phyloP scores from a whole-genome alignment of 176 grass and related monocot genomes.

The Thalia dealbata region DNA sequence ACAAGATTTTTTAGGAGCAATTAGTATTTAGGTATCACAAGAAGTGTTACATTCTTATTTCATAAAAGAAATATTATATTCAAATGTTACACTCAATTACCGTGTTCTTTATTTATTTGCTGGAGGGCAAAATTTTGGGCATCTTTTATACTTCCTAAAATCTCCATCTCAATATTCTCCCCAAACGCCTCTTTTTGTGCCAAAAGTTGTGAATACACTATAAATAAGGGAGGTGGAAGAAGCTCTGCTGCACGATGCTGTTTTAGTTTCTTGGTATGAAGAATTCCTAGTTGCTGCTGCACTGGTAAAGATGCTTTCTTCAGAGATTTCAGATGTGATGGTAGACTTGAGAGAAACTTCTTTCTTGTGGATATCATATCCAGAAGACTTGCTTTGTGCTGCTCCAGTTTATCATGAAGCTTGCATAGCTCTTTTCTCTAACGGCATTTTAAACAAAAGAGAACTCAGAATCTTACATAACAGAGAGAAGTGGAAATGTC shows the following conservation, averaged over 20 bases:
- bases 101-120: constrained; percentile 58
- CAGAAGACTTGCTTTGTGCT: constrained; percentile 45
- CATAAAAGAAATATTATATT: constrained; percentile 10
- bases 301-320: constrained; percentile 98
- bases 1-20: not conserved
- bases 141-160: constrained; percentile 80
- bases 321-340: constrained; percentile 92
- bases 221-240: constrained; percentile 76
- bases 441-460: constrained; percentile 17
- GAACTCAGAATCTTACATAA: not conserved
- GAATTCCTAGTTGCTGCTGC: constrained; percentile 84
- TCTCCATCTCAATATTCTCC: constrained; percentile 90
- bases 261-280: constrained; percentile 87
- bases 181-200: constrained; percentile 97
- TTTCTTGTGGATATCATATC: constrained; percentile 66
- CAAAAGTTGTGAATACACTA: constrained; percentile 69
- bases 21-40: too few relatives aligned
- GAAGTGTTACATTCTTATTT: constrained; percentile 7
- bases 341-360: constrained; percentile 88
- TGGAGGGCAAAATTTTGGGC: constrained; percentile 65
- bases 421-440: constrained; percentile 91
- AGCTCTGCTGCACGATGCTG: constrained; percentile 78
- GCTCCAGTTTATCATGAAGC: constrained; percentile 67
- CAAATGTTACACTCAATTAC: constrained; percentile 26
- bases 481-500: too few relatives aligned